Evolutionary conservation across 2,329 filamentous ascomycete species (phyloP), one percentile per base, ranked within the genome.

Genomic region (Aspergillus fumigatus): DNA sequence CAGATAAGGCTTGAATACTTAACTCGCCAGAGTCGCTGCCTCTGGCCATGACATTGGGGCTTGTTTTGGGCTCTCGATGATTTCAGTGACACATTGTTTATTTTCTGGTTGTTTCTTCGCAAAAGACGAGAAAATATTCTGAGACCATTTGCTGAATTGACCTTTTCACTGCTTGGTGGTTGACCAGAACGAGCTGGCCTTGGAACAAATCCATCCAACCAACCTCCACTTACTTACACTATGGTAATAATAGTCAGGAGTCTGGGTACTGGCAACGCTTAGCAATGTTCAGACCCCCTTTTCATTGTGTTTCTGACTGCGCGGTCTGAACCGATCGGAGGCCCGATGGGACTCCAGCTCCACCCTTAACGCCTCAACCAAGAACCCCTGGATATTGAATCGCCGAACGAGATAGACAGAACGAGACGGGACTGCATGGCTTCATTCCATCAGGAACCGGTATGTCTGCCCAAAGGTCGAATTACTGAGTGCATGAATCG

Each of bases 1-100:
- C 45, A 23, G 51, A 56, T 56, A 56, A 59, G 51, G 54, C 43
- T n/a, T 32, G 51, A 48, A 51, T 59, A 56, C 53, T 56, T 59
- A 56, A 56, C 41, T 17, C 27, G 26, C 21, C 27, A 21, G 51
- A 23, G 51, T 51, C 54, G 35, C 54, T 53, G 48, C 43, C 43
- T 53, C 51, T 53, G 51, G 48, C 51, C 35, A 11, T n/a, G 40
- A n/a, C 32, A 43, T 8, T 43, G 40, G 40, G 19, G 4, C 40
- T 47, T 47, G 32, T 38, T 17, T 14, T 47, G 43, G 19, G 40
- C 40, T 43, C 23, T 23, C 26, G 19, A 47, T 47, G 10, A 23
- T 14, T 47, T 47, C 7, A 23, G 21, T 14, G 43, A n/a, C 26
- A 11, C 26, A 47, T 7, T 38, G 14, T 17, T 38, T 17, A 17